Conservation (phyloP, 352 stramenopile species). For the Pythium dissimile region DNA sequence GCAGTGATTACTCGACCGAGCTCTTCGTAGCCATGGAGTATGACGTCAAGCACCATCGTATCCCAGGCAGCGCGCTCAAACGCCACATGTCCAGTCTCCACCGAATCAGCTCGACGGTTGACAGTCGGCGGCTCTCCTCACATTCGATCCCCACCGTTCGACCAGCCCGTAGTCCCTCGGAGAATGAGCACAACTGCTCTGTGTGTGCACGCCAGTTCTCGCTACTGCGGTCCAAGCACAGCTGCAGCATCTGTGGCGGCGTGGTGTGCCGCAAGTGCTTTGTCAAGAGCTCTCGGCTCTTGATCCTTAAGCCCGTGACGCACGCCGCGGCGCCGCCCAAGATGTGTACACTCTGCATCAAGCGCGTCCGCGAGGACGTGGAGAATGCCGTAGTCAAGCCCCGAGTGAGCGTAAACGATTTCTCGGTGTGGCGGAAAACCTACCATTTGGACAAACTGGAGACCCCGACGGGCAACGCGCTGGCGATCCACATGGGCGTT, state of each 20-base stretch:
- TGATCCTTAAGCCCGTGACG: no score
- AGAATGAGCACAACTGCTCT: not conserved
- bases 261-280: not conserved
- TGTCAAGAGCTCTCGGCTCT: not conserved
- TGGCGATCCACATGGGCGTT: no score
- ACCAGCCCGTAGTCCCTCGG: no score
- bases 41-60: slow-evolving; percentile 1
- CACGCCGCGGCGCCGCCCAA: not conserved
- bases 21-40: slow-evolving; percentile 4
- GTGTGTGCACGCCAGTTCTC: not conserved
- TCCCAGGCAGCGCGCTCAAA: slow-evolving; percentile 5
- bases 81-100: not conserved
- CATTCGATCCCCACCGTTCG: not conserved
- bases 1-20: not conserved
- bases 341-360: not conserved
- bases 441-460: no score
- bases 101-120: not conserved
- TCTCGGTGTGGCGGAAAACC: not conserved
- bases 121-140: not conserved
- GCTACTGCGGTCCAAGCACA: not conserved
- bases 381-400: no score
- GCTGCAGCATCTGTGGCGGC: not conserved
- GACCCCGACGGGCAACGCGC: no score
- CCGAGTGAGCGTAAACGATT: not conserved
- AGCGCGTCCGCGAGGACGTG: not conserved